Conservation (phyloP, 192 early-diverging fungal genomes). For the Rhizophagus prolifer region DNA sequence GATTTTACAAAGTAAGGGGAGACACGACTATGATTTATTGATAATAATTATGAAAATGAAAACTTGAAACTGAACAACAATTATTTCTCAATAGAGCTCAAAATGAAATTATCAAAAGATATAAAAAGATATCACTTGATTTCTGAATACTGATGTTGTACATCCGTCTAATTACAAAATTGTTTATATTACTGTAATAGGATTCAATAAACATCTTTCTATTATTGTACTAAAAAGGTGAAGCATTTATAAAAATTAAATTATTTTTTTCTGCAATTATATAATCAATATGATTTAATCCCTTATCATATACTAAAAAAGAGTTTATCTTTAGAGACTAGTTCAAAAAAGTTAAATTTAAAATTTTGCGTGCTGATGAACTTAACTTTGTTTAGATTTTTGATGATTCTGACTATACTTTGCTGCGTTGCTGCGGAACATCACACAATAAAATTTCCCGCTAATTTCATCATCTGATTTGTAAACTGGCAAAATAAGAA, state of each 20-base stretch:
- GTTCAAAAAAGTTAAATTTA: no score
- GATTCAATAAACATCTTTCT: not conserved
- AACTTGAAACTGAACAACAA: not conserved
- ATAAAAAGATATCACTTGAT: not conserved
- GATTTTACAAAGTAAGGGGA: not conserved
- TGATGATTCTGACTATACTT: no score
- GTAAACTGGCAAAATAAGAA: no score
- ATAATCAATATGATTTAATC: not conserved
- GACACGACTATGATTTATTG: not conserved
- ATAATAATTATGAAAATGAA: not conserved
- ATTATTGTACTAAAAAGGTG: not conserved
- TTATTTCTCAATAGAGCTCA: not conserved
- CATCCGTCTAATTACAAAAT: not conserved
- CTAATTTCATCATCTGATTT: no score
- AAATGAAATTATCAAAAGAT: not conserved
- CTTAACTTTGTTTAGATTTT: no score
- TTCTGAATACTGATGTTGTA: not conserved
- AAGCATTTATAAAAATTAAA: not conserved
- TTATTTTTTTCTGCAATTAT: not conserved
- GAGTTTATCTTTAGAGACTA: no score
- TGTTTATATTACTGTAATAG: constrained; percentile 1
- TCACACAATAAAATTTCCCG: no score
- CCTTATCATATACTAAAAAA: not conserved
- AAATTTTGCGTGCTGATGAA: no score
- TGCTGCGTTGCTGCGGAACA: no score